Evolutionary conservation across 805 yeast genomes (phyloP), one percentile per base, ranked within the genome.

Genomic region (Kuraishia cidri): DNA sequence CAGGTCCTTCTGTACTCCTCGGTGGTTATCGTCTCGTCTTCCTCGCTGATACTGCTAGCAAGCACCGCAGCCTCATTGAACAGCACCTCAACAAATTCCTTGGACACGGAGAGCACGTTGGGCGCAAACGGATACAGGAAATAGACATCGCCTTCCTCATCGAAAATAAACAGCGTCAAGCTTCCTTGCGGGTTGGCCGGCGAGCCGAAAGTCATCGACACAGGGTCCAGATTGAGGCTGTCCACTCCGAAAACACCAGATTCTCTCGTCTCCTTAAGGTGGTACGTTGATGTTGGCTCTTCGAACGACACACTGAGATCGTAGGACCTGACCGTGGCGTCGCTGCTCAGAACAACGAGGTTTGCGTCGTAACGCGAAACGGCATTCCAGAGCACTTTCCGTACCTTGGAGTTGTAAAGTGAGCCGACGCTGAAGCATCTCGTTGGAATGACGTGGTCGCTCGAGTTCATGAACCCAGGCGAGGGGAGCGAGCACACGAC

Each of bases 101-200:
- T 39, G 1, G 64, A 32, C n/a, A 64, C 58, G 1, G 62, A 49
- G 18, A 74, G 42, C 17, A 58, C 50, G 1, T 48, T 38, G 0
- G 88, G 85, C 14, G 71, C 44, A 47, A 77, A 78, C n/a, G 92
- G 92, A 40, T 68, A 73, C 3, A 81, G 54, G 1, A 69, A 58
- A 44, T 66, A 78, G 1, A 82, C 38, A 40, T 80, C 83, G 10
- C 79, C 75, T 33, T 74, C 80, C 7, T 55, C 47, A 7, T 67
- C 66, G 33, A 75, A 43, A 6, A 78, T 46, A 43, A 69, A 75
- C 14, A 81, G 52, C 0, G 82, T 66, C 32, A 79, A 44, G 3
- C 64, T 62, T 9, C 78, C 79, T 15, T 38, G 39, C 18, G 56
- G 50, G 13, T 50, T 40, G 2, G 45, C 47, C 2, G 30, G 33